phyloP scores from a whole-genome alignment of 73 alveolate genomes.

The Stentor coeruleus region DNA sequence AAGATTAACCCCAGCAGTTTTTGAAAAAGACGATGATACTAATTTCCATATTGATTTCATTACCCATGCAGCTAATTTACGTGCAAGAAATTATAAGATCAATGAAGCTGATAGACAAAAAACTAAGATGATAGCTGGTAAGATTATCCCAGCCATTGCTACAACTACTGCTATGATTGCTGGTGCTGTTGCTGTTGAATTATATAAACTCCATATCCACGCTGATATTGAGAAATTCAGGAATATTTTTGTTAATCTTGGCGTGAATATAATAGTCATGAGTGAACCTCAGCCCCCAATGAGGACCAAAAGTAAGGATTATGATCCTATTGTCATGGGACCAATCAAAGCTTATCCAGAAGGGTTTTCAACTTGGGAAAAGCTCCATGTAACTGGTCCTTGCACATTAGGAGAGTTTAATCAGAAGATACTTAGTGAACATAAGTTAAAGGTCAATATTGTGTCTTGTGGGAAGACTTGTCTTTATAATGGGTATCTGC shows the following conservation, averaged over 20 bases:
- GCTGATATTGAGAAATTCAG: constrained; percentile 56
- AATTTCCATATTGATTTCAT: constrained; percentile 71
- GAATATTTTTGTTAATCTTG: constrained; percentile 87
- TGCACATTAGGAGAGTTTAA: constrained; percentile 71
- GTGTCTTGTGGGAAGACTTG: constrained; percentile 60
- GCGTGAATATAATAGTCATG: constrained; percentile 79
- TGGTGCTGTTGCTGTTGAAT: constrained; percentile 77
- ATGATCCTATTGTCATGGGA: constrained; percentile 61
- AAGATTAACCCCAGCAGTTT: constrained; percentile 57
- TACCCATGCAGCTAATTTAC: constrained; percentile 72
- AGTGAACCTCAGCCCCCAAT: constrained; percentile 78
- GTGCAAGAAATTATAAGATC: constrained; percentile 66
- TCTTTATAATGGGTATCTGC: constrained; percentile 61
- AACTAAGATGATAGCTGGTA: constrained; percentile 95
- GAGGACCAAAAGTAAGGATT: constrained; percentile 72
- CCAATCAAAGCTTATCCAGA: constrained; percentile 91
- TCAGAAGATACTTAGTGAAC: constrained; percentile 49
- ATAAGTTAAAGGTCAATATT: constrained; percentile 58
- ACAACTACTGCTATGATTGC: constrained; percentile 94
- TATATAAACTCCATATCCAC: too few species aligned
- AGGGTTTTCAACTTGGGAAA: constrained; percentile 90
- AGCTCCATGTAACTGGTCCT: constrained; percentile 66
- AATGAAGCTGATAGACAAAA: constrained; percentile 54
- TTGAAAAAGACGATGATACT: constrained; percentile 90
- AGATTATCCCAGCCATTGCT: constrained; percentile 97